These are phyloP conservation scores for Leptographium radiaticola DNA, from an alignment of 2,329 filamentous ascomycete species.

Conservation along the genomic window DNA sequence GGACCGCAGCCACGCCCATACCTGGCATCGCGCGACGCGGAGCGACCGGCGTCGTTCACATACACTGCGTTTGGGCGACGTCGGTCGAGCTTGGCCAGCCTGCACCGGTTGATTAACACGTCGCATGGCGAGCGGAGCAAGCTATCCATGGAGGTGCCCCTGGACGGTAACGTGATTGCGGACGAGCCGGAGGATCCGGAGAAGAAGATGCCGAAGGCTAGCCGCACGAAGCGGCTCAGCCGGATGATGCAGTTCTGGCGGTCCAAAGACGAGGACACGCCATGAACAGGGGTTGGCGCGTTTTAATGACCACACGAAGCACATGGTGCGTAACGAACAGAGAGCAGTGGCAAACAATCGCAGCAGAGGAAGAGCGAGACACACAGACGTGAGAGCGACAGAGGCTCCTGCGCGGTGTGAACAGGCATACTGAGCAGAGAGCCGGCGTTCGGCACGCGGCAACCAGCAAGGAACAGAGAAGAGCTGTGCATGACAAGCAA, in stretches of 20 bases:
- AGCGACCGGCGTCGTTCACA: slow-evolving; percentile 50
- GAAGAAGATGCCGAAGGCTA: slow-evolving; percentile 42
- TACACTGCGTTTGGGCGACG: slow-evolving; percentile 53
- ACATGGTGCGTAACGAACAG: slow-evolving; percentile 6
- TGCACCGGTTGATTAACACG: slow-evolving; percentile 64
- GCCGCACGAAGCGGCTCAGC: slow-evolving; percentile 57
- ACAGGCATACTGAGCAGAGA: neutral
- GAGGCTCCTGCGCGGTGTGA: neutral
- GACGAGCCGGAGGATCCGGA: slow-evolving; percentile 27
- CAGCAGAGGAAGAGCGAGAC: neutral
- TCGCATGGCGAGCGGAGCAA: slow-evolving; percentile 66
- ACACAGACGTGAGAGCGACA: neutral
- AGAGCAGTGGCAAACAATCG: neutral
- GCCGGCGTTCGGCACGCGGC: neutral
- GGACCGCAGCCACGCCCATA: slow-evolving; percentile 31
- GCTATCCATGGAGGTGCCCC: slow-evolving; percentile 52
- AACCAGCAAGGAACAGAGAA: neutral
- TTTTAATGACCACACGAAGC: slow-evolving; percentile 10
- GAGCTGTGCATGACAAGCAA: neutral
- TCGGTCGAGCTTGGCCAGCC: slow-evolving; percentile 61
- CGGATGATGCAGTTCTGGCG: slow-evolving; percentile 74
- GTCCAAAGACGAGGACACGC: slow-evolving; percentile 28
- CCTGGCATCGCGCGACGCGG: slow-evolving; percentile 31
- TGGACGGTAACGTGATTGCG: slow-evolving; percentile 23
- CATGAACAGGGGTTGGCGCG: neutral